Conservation (phyloP, 2,329 filamentous ascomycete genomes). For the Aspergillus fructus region DNA sequence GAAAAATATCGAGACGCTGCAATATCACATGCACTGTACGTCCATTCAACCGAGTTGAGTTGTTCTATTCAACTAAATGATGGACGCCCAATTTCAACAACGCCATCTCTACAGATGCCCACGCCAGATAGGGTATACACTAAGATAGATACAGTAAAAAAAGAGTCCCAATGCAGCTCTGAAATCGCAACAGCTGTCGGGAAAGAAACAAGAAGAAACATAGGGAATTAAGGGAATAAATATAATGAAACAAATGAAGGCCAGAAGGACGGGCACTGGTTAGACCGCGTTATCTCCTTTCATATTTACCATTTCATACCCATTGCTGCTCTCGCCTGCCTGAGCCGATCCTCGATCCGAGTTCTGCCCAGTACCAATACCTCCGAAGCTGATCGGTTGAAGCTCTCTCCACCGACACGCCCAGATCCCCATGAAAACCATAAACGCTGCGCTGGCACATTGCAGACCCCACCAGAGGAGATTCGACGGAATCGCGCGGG, state of each 20-base stretch:
- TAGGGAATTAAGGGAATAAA: not conserved
- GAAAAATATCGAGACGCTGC: not conserved
- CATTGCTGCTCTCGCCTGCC: conserved; percentile 18
- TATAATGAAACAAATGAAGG: not conserved
- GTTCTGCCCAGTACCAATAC: conserved; percentile 34
- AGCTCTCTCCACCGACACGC: conserved; percentile 88
- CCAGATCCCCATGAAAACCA: conserved; percentile 78
- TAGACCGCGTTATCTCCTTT: conserved; percentile 34
- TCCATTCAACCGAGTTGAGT: not conserved
- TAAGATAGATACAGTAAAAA: conserved; percentile 13
- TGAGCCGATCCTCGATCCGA: conserved; percentile 10
- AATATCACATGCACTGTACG: not conserved
- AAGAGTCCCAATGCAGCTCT: not conserved
- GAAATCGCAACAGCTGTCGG: not conserved
- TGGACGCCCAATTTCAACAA: conserved; percentile 18
- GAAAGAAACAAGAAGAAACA: conserved; percentile 1
- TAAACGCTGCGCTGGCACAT: conserved; percentile 58
- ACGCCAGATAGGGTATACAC: conserved; percentile 30
- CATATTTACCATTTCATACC: conserved; percentile 37
- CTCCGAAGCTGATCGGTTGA: conserved; percentile 80
- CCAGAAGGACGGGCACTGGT: conserved; percentile 1
- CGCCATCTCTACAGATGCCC: conserved; percentile 35
- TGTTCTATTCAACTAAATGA: not conserved
- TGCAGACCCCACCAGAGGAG: conserved; percentile 83
- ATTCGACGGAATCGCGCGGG: conserved; percentile 71